Percentiles rank a stretch among this genome's conserved stretches.
These are phyloP conservation scores for Cucurbita moschata DNA, from an alignment of 306 rosid genomes.

Conservation along the genomic window DNA sequence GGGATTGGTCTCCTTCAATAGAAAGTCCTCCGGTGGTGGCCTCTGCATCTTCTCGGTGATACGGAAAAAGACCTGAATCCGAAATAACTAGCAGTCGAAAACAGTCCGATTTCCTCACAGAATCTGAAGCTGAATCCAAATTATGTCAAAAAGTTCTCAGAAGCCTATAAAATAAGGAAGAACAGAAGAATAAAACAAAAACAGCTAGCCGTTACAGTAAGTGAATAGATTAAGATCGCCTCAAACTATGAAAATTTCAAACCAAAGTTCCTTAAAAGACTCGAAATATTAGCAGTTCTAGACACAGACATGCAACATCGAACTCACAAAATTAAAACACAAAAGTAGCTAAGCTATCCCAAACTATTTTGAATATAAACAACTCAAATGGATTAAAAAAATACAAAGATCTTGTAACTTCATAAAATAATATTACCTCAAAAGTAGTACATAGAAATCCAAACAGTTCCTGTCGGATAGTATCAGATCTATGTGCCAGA, in stretches of 20 bases:
- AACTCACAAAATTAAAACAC: constrained; percentile 15
- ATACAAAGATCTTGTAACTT: constrained; percentile 11
- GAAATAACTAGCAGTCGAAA: constrained; percentile 9
- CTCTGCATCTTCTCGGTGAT: constrained; percentile 62
- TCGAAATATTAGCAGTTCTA: not conserved
- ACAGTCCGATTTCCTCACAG: constrained; percentile 1
- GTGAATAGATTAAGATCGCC: constrained; percentile 21
- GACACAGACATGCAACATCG: not conserved
- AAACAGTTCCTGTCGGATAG: constrained; percentile 12
- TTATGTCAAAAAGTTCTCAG: constrained; percentile 24
- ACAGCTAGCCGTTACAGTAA: constrained; percentile 40
- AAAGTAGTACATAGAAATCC: constrained; percentile 13
- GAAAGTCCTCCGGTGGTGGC: constrained; percentile 78
- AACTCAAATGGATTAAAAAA: constrained; percentile 25
- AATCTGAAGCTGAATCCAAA: constrained; percentile 11
- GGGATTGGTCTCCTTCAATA: constrained; percentile 93
- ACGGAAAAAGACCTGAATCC: constrained; percentile 8
- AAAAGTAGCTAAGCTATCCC: not conserved
- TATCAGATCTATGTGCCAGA: constrained; percentile 45
- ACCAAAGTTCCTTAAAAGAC: constrained; percentile 8
- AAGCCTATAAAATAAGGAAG: constrained; percentile 38
- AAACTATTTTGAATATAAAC: not conserved
- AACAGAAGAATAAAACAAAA: constrained; percentile 14
- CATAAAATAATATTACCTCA: constrained; percentile 5
- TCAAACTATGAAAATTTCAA: constrained; percentile 31